Conservation (phyloP, 2,329 filamentous ascomycete species). For the Chrysosporium queenslandicum region DNA sequence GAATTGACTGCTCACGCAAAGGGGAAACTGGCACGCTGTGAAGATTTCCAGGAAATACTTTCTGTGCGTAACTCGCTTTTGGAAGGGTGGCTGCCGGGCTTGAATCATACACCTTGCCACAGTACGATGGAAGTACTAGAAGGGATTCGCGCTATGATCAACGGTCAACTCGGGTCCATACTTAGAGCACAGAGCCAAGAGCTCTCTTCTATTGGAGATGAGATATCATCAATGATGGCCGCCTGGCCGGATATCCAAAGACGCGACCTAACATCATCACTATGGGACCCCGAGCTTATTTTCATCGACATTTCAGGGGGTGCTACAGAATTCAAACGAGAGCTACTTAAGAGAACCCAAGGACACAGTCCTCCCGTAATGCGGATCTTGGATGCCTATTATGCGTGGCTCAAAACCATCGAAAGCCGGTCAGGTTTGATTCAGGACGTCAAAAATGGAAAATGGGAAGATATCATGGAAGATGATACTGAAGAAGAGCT, state of each 20-base stretch:
- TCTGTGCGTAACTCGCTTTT: slow-evolving; percentile 60
- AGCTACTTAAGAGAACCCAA: slow-evolving; percentile 58
- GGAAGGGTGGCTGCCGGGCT: slow-evolving; percentile 62
- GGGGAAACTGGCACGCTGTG: slow-evolving; percentile 49
- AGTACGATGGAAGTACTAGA: slow-evolving; percentile 55
- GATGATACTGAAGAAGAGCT: slow-evolving; percentile 33
- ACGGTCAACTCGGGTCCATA: slow-evolving; percentile 54
- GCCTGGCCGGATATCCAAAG: slow-evolving; percentile 42
- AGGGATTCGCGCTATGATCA: slow-evolving; percentile 58
- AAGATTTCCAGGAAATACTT: slow-evolving; percentile 59
- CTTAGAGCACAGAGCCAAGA: slow-evolving; percentile 54
- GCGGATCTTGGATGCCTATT: slow-evolving; percentile 53
- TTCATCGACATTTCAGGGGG: slow-evolving; percentile 57
- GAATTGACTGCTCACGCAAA: slow-evolving; percentile 54
- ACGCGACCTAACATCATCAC: slow-evolving; percentile 35
- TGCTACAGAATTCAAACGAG: slow-evolving; percentile 57
- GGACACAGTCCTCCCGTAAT: slow-evolving; percentile 61
- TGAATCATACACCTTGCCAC: slow-evolving; percentile 48
- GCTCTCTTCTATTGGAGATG: slow-evolving; percentile 55
- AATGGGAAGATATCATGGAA: slow-evolving; percentile 33
- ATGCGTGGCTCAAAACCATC: slow-evolving; percentile 64
- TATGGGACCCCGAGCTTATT: slow-evolving; percentile 60
- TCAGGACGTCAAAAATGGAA: slow-evolving; percentile 27
- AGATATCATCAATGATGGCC: slow-evolving; percentile 53
- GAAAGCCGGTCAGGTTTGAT: slow-evolving; percentile 37